phyloP scores from a whole-genome alignment of 306 rosid genomes.

The Urtica urens region DNA sequence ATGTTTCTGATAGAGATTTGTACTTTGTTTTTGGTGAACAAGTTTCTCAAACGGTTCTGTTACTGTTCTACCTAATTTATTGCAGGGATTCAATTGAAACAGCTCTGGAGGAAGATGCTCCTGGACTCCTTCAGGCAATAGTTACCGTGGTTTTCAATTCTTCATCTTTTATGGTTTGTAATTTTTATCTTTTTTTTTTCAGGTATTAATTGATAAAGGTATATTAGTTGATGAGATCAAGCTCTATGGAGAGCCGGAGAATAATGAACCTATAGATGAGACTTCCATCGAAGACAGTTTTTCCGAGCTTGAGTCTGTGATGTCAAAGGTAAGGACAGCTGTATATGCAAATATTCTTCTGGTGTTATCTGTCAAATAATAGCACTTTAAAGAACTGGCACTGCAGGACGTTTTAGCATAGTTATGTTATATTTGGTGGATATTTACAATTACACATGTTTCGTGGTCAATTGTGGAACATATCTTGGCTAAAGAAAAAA shows the following conservation, averaged over 20 bases:
- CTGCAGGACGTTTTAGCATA: too few relatives aligned
- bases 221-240: slow-evolving; percentile 61
- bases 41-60: slow-evolving; percentile 5
- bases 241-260: slow-evolving; percentile 64
- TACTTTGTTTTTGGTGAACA: background rate
- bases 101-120: slow-evolving; percentile 92
- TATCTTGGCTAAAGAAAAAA: too few relatives aligned
- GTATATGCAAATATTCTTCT: slow-evolving; percentile 10
- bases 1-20: background rate
- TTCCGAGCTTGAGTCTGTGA: slow-evolving; percentile 62
- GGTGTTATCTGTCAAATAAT: too few relatives aligned
- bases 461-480: too few relatives aligned
- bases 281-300: slow-evolving; percentile 55
- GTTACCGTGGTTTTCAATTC: slow-evolving; percentile 20
- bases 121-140: slow-evolving; percentile 83
- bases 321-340: slow-evolving; percentile 47
- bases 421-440: too few relatives aligned
- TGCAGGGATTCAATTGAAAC: slow-evolving; percentile 76
- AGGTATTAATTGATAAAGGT: slow-evolving; percentile 72
- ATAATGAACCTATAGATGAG: slow-evolving; percentile 59
- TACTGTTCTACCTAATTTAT: slow-evolving; percentile 7
- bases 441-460: too few relatives aligned
- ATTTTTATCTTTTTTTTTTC: slow-evolving; percentile 23
- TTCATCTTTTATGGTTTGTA: slow-evolving; percentile 16
- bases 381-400: too few relatives aligned